Evolutionary conservation across 2,329 filamentous ascomycete species (phyloP).

Genomic region (Pochonia chlamydosporia): DNA sequence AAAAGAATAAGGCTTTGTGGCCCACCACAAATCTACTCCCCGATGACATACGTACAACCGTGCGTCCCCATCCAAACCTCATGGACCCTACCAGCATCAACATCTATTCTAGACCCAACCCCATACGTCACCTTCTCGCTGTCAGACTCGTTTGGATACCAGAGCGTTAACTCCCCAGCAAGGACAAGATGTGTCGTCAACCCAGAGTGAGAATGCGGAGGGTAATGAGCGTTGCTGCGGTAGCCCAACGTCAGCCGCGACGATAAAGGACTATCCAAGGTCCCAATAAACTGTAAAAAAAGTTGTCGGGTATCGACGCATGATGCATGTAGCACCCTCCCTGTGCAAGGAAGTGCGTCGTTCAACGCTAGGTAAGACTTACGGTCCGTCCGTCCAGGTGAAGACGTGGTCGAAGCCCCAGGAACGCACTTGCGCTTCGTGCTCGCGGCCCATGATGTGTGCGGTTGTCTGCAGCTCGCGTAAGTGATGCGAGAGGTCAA

Average conservation of each 20-base stretch:
- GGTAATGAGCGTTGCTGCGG: constrained; percentile 59
- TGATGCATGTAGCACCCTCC: background rate
- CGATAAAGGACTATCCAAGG: background rate
- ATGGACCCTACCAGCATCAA: constrained; percentile 57
- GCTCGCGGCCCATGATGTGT: constrained; percentile 19
- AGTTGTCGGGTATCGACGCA: background rate
- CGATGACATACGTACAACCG: constrained; percentile 64
- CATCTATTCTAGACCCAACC: constrained; percentile 58
- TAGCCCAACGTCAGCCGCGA: background rate
- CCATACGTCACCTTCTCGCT: constrained; percentile 53
- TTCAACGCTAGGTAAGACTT: constrained; percentile 27
- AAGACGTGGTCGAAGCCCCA: constrained; percentile 68
- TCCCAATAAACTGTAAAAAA: background rate
- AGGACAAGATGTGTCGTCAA: constrained; percentile 67
- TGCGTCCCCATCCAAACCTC: constrained; percentile 63
- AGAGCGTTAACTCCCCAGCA: constrained; percentile 58
- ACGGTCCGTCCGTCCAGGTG: constrained; percentile 68
- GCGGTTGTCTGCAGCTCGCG: background rate
- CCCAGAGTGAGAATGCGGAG: constrained; percentile 58
- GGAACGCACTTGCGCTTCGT: constrained; percentile 55
- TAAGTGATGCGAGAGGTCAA: background rate
- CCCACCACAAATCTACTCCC: constrained; percentile 36
- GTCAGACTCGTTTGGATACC: constrained; percentile 54
- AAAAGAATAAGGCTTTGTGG: too few species aligned
- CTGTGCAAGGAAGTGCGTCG: background rate